Conservation (phyloP, 768 basidiomycete species). For the Tylopilus rubrobrunneus region DNA sequence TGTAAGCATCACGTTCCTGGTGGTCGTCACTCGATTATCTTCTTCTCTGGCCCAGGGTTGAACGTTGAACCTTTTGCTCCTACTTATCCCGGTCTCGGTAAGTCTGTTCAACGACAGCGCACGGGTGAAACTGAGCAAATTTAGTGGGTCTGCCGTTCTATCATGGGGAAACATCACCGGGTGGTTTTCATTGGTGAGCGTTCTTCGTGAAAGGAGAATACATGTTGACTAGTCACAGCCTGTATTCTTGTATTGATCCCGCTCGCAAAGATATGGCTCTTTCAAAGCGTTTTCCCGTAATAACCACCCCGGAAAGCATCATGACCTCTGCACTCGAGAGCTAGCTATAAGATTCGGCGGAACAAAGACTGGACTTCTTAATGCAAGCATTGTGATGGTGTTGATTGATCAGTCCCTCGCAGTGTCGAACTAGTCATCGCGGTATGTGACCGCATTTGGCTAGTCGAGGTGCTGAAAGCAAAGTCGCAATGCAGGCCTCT, state of each 20-base stretch:
- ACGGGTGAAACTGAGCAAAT: not conserved
- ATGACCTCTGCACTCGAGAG: slow-evolving; percentile 73
- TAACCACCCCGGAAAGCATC: slow-evolving; percentile 43
- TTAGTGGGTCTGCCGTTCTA: slow-evolving; percentile 55
- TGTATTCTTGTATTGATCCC: slow-evolving; percentile 72
- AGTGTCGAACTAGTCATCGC: slow-evolving; percentile 69
- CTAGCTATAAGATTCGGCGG: slow-evolving; percentile 74
- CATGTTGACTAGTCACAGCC: slow-evolving; percentile 35
- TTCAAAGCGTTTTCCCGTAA: not conserved
- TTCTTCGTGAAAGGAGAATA: not conserved
- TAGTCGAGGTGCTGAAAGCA: slow-evolving; percentile 49
- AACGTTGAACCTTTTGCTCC: slow-evolving; percentile 49
- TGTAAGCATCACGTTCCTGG: slow-evolving; percentile 37
- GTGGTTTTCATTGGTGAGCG: slow-evolving; percentile 61
- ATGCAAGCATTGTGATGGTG: slow-evolving; percentile 52
- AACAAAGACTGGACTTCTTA: slow-evolving; percentile 71
- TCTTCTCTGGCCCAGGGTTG: slow-evolving; percentile 47
- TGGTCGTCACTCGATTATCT: not conserved
- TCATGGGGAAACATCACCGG: slow-evolving; percentile 45
- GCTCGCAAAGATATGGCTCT: slow-evolving; percentile 58
- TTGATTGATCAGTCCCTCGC: not conserved
- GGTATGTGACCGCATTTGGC: slow-evolving; percentile 38
- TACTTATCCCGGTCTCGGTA: slow-evolving; percentile 68
- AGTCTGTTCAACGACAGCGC: slow-evolving; percentile 18
- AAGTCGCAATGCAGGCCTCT: slow-evolving; percentile 50